Base-by-base conservation (phyloP, 2,329 filamentous ascomycete species). In the Microdochium bolleyi region DNA sequence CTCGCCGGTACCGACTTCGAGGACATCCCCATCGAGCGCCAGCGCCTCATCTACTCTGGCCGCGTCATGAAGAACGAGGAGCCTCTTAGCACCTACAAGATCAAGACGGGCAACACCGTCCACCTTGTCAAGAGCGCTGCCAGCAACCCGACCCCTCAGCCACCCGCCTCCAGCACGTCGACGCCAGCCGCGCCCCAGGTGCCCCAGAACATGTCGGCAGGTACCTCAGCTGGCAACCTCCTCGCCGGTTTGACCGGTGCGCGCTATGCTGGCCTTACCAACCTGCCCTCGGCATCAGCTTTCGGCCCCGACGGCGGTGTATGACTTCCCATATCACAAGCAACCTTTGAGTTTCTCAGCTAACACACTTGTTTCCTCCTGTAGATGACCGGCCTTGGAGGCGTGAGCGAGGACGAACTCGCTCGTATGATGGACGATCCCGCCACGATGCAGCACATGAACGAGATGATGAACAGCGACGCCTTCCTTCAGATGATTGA, bases 1-100 rank as follows among this genome's bases (percentile, higher is more conserved):
- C 84, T 99, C 38, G 83, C 92, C 4, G 80, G 82, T 30, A 73
- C 84, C 54, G 90, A 95, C 62, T 89, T 86, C 65, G 92, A 95
- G 69, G 87, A 95, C 68, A 84, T 96, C 53, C 87, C 94, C 32
- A 79, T 86, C 52, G 90, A 95, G 65, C 84, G 91, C 61, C 92
- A 97, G 73, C 89, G 94, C 56, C 79, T 99, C 58, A 99, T 99
- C 73, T 99, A 97, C 77, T 96, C 92, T 5, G 94, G 94, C 51
- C 87, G 92, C 56, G 92, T 99, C 56, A 84, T 99, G 74, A 99
- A 97, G 76, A 94, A 99, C 68, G 84, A 87, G 54, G 92, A 99
- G 62, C 85, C 88, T 0, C 75, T 99, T 46, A 83, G 79, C 58
- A 83, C 83, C 53, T 95, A 95, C 76, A 97, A 96, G 77, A 92